phyloP scores from a whole-genome alignment of 2,329 filamentous ascomycete species.

The Talaromyces marneffei region DNA sequence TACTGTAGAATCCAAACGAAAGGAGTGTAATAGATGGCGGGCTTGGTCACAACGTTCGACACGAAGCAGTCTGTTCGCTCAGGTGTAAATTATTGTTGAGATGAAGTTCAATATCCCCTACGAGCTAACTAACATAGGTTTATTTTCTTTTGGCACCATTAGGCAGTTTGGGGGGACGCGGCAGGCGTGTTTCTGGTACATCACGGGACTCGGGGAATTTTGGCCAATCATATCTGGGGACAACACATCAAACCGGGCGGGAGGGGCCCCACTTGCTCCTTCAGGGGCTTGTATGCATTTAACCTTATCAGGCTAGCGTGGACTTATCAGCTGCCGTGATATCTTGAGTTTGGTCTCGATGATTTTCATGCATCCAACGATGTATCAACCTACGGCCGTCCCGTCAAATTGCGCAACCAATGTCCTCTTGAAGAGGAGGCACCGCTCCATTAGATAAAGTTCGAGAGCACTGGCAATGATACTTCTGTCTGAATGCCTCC shows the following conservation, averaged over 20 bases:
- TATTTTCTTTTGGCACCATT: slow-evolving; percentile 8
- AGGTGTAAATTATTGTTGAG: not conserved
- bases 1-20: slow-evolving; percentile 3
- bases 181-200: slow-evolving; percentile 19
- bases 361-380: not conserved
- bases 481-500: slow-evolving; percentile 55
- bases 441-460: slow-evolving; percentile 10
- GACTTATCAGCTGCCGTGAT: not conserved
- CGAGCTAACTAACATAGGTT: not conserved
- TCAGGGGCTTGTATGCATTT: slow-evolving; percentile 14
- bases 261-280: not conserved
- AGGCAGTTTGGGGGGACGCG: slow-evolving; percentile 18
- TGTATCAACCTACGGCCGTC: not conserved
- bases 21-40: not conserved
- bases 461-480: slow-evolving; percentile 57
- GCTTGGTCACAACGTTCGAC: not conserved
- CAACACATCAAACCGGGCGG: not conserved
- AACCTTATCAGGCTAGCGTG: slow-evolving; percentile 2
- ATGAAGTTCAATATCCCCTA: not conserved
- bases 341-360: not conserved
- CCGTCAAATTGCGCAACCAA: slow-evolving; percentile 30
- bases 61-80: not conserved
- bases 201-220: slow-evolving; percentile 13
- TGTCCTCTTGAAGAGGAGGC: not conserved
- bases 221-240: not conserved